Evolutionary conservation across 495 filamentous ascomycete genomes (phyloP), one percentile per base, ranked within the genome.

Genomic region (Massariosphaeria phaeospora): DNA sequence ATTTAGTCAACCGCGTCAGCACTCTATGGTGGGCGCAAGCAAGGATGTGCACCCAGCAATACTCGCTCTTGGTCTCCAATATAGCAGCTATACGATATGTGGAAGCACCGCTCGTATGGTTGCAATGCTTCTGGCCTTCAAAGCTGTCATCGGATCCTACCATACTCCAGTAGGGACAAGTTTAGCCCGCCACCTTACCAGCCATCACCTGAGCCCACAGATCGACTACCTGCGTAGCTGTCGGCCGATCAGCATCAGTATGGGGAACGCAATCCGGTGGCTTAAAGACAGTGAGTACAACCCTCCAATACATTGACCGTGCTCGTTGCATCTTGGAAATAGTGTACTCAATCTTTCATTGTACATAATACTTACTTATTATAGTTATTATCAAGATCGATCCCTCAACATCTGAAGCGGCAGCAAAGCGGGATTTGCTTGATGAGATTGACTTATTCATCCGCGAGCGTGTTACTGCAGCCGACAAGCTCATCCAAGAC

Each of bases 201-300:
- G 86, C n/a, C 89, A 96, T 62, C 81, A 84, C 59, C 78, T 98
- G 52, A 93, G 88, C 52, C 87, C 90, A 52, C 93, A 98, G 71
- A 95, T 98, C 57, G 88, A 89, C 55, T 95, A 91, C 65, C 82
- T 98, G 25, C 86, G 85, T 36, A 89, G 89, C 52, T 96, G 89
- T 65, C 84, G 93, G 5, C 89, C 93, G 10, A 85, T 97, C 70
- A 91, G 86, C 44, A 88, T 93, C 67, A 86, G 85, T 35, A 91
- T 95, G 82, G 91, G 94, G 50, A 97, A 96, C 70, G 89, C 89
- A 17, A 96, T 98, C 67, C 81, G 94, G 31, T 89, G 89, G 72
- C 77, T 98, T 17, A 98, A 98, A 72, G 76, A 93, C 21, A 23
- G 38, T 40, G n/a, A 40, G 38, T 12, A 40, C 34, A 36, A n/a